Base-by-base conservation (phyloP, 208 protist species). In the Crithidia mellificae region DNA sequence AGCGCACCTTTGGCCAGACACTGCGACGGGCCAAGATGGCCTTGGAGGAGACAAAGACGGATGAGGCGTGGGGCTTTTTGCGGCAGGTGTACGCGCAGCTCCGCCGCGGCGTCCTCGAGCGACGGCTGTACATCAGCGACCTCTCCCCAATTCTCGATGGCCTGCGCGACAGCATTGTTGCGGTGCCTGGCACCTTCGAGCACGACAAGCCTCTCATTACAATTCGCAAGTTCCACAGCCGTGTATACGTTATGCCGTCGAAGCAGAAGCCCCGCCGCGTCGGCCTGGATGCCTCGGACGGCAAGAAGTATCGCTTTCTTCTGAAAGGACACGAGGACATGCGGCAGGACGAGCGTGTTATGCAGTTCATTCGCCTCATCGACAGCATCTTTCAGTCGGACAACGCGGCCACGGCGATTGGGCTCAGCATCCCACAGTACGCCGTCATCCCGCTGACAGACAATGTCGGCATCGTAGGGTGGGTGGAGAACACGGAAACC, bases 361-460 rank as follows among this genome's bases (percentile, higher is more conserved):
- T 99, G 99, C 98, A 99, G 87, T 97, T 99, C 63, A 99, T 99
- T 78, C 98, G 96, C 2, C 85, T 99, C 8, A 97, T 99, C 20
- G 99, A 99, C 85, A 98, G 93, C 24, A 96, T 99, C 30, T 95
- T 99, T 19, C 68, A 77, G 14, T 81, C 78, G 17, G 96, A 99
- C 73, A 89, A 88, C 53, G 73, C 78, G 22, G 63, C 85, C 24
- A 91, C 77, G 67, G 74, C 90, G 14, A 90, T 94, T 52, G 97
- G 98, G 36, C 78, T 99, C 9, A 86, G 68, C 56, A 99, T 99
- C 73, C 83, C 88, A 49, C 82, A 94, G 59, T 99, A 99, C 82
- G 68, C 95, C 43, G 98, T 99, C 12, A 99, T 99, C 49, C 99
- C 99, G n/a, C 89, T 99, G n/a, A 98, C 93, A 43, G 91, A 95